Conservation (phyloP, 805 yeast genomes). For the Starmerella apis region DNA sequence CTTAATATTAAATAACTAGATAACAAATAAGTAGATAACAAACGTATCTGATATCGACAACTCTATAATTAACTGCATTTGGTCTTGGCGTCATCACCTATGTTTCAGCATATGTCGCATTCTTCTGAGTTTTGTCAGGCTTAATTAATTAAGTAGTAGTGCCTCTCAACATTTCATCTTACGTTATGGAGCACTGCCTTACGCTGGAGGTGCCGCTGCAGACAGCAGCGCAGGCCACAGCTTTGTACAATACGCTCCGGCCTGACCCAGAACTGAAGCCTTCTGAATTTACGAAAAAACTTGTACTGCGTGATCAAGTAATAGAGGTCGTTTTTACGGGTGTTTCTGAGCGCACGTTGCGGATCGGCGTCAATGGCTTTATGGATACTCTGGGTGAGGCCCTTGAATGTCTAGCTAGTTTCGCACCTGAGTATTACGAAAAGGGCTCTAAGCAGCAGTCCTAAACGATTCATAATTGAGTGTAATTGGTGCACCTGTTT, state of each 20-base stretch:
- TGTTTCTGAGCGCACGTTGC: conserved; percentile 52
- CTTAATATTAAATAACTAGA: background rate
- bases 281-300: conserved; percentile 47
- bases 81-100: no score
- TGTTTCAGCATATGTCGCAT: no score
- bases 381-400: conserved; percentile 68
- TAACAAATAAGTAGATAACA: no score
- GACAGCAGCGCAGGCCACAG: conserved; percentile 45
- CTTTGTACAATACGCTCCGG: conserved; percentile 49
- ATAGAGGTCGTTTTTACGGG: conserved; percentile 24
- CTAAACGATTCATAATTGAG: background rate
- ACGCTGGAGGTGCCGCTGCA: conserved; percentile 54
- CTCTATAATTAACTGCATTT: no score
- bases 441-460: background rate
- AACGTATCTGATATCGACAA: no score
- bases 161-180: background rate
- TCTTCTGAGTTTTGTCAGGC: no score
- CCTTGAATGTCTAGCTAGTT: conserved; percentile 39
- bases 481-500: no score
- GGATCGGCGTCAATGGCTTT: conserved; percentile 76
- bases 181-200: conserved; percentile 19
- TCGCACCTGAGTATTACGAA: conserved; percentile 10
- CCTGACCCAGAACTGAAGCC: conserved; percentile 80
- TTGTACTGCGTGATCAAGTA: conserved; percentile 31
- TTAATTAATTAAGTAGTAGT: background rate